Percentiles rank a stretch among this genome's conserved stretches.
Conservation (phyloP, 352 stramenopile genomes). For the Phytophthora pluvialis region DNA sequence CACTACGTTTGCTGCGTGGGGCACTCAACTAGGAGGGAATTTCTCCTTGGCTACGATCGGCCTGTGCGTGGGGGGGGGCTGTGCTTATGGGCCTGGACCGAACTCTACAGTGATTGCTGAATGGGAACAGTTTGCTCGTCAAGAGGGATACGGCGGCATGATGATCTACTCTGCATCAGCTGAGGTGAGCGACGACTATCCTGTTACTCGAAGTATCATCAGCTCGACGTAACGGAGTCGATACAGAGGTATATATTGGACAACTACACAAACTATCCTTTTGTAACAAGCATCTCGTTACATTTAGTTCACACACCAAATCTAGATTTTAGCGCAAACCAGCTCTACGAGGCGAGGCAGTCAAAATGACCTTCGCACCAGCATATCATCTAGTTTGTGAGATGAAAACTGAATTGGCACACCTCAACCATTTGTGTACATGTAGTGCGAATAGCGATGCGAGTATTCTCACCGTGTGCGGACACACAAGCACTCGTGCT, state of each 20-base stretch:
- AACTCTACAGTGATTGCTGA: conserved; percentile 53
- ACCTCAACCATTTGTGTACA: not conserved
- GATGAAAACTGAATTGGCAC: not conserved
- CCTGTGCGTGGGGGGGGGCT: conserved; percentile 55
- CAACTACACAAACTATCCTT: too few relatives aligned
- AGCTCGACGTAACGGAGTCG: conserved; percentile 4
- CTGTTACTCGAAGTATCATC: conserved; percentile 58
- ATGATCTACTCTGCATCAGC: conserved; percentile 77
- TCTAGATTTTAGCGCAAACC: too few relatives aligned
- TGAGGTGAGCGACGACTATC: conserved; percentile 58
- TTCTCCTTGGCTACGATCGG: conserved; percentile 64
- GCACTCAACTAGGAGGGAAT: conserved; percentile 46
- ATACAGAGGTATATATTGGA: not conserved
- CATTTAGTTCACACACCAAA: too few relatives aligned
- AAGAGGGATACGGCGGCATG: conserved; percentile 57
- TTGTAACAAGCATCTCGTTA: too few relatives aligned
- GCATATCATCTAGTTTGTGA: not conserved
- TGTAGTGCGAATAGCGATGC: not conserved
- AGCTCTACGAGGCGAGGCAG: not conserved
- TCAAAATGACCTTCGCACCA: too few relatives aligned
- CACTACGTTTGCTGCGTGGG: conserved; percentile 67
- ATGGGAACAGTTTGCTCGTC: conserved; percentile 56
- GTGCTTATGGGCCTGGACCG: conserved; percentile 71
- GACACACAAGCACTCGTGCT: not conserved
- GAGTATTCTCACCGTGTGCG: not conserved